Base-by-base conservation (phyloP, 2,329 filamentous ascomycete species). In the Sordariomycetes sp. region DNA sequence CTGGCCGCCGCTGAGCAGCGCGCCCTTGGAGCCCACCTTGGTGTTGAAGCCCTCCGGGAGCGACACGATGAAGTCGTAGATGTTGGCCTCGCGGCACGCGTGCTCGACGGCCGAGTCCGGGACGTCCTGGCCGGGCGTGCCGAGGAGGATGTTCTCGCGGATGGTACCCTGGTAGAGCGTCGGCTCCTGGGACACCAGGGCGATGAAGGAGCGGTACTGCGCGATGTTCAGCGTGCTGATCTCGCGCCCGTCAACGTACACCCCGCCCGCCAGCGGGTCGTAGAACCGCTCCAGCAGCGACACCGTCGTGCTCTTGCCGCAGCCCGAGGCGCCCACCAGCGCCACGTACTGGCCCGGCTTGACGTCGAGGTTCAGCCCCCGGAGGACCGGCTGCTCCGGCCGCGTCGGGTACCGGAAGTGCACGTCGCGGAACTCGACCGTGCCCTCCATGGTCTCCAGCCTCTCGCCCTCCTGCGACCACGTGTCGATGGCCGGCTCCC, bases 341-440 rank as follows among this genome's bases (percentile, higher is more conserved):
- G 93, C 94, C 8, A 93, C 81, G 65, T 93, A 94, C 68, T 93
- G 88, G 3, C 89, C 90, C 0, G 89, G 88, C 32, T 85, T 82
- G 50, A 93, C 82, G 16, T 74, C 76, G 7, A 93, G 77, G 70
- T 93, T 86, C 12, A 97, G 77, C 0, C 92, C 93, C 32, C 90
- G 87, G 2, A 97, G 83, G 0, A 97, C 90, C n/a, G 90, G 89
- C 64, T 96, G 90, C 64, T 96, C 90, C 0, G 90, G 89, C 1
- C 94, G 84, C 0, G 90, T 96, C 0, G 93, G 92, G 67, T 97
- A 99, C 50, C 90, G 83, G 80, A 97, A 97, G 69, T 96, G 90
- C 1, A 97, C 91, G 63, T 95, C 86, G 22, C 88, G 85, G 75
- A 99, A 96, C 69, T 97, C 91, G 62, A 99, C 82, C 14, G 79